phyloP scores from a whole-genome alignment of 805 yeast genomes.

The Metschnikowia gruessii region DNA sequence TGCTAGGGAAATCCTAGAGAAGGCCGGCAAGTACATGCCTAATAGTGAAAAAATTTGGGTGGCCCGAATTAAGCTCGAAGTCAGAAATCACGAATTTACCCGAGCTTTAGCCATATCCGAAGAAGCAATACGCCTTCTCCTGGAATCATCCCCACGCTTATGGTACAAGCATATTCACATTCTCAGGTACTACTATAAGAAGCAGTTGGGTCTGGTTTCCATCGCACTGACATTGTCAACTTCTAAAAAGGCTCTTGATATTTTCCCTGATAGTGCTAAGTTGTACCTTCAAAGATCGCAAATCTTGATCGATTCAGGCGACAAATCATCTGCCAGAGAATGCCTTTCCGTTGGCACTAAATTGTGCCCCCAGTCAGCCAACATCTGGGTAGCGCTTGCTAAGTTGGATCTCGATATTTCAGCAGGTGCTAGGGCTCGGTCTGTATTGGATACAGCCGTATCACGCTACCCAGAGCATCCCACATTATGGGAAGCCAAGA shows the following conservation, averaged over 20 bases:
- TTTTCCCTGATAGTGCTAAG: constrained; percentile 50
- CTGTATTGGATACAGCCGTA: constrained; percentile 67
- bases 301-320: constrained; percentile 32
- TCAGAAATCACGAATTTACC: constrained; percentile 31
- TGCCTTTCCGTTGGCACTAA: constrained; percentile 49
- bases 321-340: constrained; percentile 43
- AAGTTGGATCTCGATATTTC: constrained; percentile 40
- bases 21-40: constrained; percentile 46
- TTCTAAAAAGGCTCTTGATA: constrained; percentile 45
- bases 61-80: constrained; percentile 67
- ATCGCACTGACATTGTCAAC: constrained; percentile 22
- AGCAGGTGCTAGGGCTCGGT: constrained; percentile 58
- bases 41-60: constrained; percentile 59
- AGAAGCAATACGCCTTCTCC: constrained; percentile 12
- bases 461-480: constrained; percentile 49
- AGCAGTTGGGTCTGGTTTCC: constrained; percentile 13
- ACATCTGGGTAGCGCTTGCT: constrained; percentile 57
- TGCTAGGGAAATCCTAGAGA: constrained; percentile 53
- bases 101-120: constrained; percentile 36
- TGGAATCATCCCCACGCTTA: constrained; percentile 40
- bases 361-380: constrained; percentile 39
- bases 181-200: constrained; percentile 37
- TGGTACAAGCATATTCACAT: constrained; percentile 62
- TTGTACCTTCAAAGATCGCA: constrained; percentile 65
- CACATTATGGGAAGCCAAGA: constrained; percentile 54